Evolutionary conservation across 495 filamentous ascomycete genomes (phyloP).

Genomic region (Amorphotheca resinae): DNA sequence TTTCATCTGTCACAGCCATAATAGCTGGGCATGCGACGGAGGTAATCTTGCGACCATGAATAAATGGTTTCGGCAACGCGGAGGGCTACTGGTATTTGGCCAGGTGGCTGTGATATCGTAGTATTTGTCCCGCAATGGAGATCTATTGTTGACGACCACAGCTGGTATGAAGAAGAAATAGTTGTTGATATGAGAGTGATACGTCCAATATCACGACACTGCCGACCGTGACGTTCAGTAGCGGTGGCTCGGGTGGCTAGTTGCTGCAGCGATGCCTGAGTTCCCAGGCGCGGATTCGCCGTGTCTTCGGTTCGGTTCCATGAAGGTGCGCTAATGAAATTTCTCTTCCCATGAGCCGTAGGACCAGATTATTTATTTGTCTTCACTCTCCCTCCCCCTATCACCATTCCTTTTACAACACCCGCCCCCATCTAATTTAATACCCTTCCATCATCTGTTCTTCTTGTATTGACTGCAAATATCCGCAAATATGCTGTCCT

Average conservation of each 20-base stretch:
- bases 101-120: too few species aligned
- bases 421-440: constrained; percentile 27
- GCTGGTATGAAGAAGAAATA: too few species aligned
- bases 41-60: constrained; percentile 6
- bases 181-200: too few species aligned
- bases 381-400: not conserved
- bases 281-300: not conserved
- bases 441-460: constrained; percentile 23
- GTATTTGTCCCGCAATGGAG: too few species aligned
- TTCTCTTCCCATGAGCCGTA: not conserved
- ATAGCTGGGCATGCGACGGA: constrained; percentile 14
- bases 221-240: not conserved
- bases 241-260: too few species aligned
- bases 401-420: constrained; percentile 26
- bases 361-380: not conserved
- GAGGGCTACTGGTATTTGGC: too few species aligned
- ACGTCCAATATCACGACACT: too few species aligned
- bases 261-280: too few species aligned
- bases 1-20: constrained; percentile 41
- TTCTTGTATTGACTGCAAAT: constrained; percentile 22
- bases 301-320: not conserved
- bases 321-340: not conserved
- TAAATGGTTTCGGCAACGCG: not conserved
- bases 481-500: constrained; percentile 44
- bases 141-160: too few species aligned